Percentiles rank a stretch among this genome's conserved stretches.
phyloP scores from a whole-genome alignment of 2,329 filamentous ascomycete species.

The Colletotrichum theobromicola region DNA sequence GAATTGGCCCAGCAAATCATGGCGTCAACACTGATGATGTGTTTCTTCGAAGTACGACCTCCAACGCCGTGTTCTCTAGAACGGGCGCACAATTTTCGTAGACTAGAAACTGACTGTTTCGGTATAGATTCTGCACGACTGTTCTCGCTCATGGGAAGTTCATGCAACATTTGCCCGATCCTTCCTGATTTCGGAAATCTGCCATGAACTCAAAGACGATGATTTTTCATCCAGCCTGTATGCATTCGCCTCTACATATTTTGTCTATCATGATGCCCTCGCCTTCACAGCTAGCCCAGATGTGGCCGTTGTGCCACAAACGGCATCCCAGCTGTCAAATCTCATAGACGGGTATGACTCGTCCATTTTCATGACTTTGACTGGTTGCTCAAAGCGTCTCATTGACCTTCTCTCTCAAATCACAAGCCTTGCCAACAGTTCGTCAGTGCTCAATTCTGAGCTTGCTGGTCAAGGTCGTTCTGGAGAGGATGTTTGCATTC shows the following conservation, averaged over 20 bases:
- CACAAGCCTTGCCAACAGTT: neutral
- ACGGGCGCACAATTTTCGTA: neutral
- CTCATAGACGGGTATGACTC: neutral
- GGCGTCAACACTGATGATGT: neutral
- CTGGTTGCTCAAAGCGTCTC: neutral
- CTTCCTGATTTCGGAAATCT: neutral
- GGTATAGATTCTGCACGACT: neutral
- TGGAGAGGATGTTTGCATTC: neutral
- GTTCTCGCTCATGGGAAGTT: neutral
- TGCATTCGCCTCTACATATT: neutral
- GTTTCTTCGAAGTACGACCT: neutral
- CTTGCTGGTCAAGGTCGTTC: neutral
- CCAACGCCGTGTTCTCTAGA: neutral
- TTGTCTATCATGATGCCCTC: neutral
- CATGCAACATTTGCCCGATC: neutral
- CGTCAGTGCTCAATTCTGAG: neutral
- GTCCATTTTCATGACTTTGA: neutral
- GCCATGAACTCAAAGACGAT: neutral
- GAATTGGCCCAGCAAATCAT: neutral
- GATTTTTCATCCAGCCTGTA: neutral
- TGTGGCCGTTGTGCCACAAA: rapidly evolving
- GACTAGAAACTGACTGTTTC: neutral
- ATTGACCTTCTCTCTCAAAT: neutral
- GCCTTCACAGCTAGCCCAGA: neutral
- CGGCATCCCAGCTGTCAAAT: neutral